These are phyloP conservation scores for Pythium brachiatum DNA, from an alignment of 352 stramenopile species.

Conservation along the genomic window DNA sequence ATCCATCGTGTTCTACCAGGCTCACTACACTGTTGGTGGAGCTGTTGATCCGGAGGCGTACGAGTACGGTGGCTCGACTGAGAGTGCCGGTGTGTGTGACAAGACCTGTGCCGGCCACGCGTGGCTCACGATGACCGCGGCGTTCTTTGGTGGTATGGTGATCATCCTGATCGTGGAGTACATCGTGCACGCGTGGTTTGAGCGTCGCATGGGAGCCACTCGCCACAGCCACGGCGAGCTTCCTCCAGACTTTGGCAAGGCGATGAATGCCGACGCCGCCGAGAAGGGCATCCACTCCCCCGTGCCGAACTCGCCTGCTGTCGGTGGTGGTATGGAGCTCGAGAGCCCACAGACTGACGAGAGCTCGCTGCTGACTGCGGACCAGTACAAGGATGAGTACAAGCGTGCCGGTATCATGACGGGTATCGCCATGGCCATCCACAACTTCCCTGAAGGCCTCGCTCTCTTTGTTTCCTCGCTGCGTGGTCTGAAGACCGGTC, in stretches of 20 bases:
- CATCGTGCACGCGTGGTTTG: conserved; percentile 55
- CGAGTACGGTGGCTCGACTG: conserved; percentile 43
- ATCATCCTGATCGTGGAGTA: conserved; percentile 67
- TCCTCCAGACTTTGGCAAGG: conserved; percentile 13
- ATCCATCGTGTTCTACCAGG: conserved; percentile 51
- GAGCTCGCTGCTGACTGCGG: conserved; percentile 13
- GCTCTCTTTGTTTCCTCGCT: conserved; percentile 94
- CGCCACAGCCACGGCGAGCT: conserved; percentile 34
- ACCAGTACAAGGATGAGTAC: conserved; percentile 47
- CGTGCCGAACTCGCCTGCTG: conserved; percentile 9
- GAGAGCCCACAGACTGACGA: conserved; percentile 8
- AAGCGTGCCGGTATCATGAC: conserved; percentile 90
- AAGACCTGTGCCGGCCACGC: conserved; percentile 57
- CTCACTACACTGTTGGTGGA: conserved; percentile 50
- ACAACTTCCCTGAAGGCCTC: conserved; percentile 97
- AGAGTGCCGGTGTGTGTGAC: conserved; percentile 44
- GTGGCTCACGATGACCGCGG: conserved; percentile 50
- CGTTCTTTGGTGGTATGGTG: conserved; percentile 56
- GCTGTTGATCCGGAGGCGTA: conserved; percentile 60
- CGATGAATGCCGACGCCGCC: conserved; percentile 20
- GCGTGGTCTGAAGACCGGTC: conserved; percentile 84
- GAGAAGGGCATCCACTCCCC: conserved; percentile 30
- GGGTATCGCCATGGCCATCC: conserved; percentile 93
- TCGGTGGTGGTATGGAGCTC: neutral
- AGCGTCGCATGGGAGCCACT: conserved; percentile 16